Percentiles rank a stretch among this genome's conserved stretches.
phyloP scores from a whole-genome alignment of 2,329 filamentous ascomycete species.

The Xylaria sp. region DNA sequence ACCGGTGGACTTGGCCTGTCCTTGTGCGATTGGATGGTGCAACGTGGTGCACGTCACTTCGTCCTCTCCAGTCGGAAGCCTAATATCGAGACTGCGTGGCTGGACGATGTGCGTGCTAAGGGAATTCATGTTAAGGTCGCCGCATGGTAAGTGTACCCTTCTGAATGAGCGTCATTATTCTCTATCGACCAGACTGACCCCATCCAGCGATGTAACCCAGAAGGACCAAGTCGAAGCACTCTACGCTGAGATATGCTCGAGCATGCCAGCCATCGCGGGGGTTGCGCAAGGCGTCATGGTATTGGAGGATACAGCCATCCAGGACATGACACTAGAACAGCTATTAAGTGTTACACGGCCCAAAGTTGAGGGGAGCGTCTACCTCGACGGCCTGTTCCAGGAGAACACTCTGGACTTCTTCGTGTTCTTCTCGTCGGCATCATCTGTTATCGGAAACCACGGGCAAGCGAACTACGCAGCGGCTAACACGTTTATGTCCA shows the following conservation, averaged over 20 bases:
- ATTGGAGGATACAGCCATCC: too few relatives aligned
- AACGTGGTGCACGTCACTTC: constrained; percentile 41
- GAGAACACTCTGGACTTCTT: too few relatives aligned
- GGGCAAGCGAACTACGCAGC: constrained; percentile 42
- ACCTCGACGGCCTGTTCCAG: too few relatives aligned
- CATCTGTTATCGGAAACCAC: constrained; percentile 33
- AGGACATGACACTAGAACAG: too few relatives aligned
- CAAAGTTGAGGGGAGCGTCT: too few relatives aligned
- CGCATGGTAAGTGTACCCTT: constrained; percentile 2
- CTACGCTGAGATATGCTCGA: not conserved
- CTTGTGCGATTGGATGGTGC: constrained; percentile 44
- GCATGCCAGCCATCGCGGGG: constrained; percentile 38
- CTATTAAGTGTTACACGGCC: too few relatives aligned
- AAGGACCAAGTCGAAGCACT: constrained; percentile 9
- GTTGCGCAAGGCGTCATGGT: constrained; percentile 44
- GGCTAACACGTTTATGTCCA: constrained; percentile 40
- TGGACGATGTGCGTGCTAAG: constrained; percentile 21
- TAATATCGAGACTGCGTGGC: constrained; percentile 35
- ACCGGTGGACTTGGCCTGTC: constrained; percentile 42
- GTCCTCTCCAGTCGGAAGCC: constrained; percentile 45
- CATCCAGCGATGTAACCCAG: constrained; percentile 1
- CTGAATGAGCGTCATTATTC: constrained; percentile 4
- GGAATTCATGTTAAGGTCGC: constrained; percentile 7
- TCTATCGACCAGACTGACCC: too few relatives aligned
- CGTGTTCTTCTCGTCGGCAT: constrained; percentile 38